phyloP scores from a whole-genome alignment of 2,329 filamentous ascomycete genomes.

The Colletotrichum horii region DNA sequence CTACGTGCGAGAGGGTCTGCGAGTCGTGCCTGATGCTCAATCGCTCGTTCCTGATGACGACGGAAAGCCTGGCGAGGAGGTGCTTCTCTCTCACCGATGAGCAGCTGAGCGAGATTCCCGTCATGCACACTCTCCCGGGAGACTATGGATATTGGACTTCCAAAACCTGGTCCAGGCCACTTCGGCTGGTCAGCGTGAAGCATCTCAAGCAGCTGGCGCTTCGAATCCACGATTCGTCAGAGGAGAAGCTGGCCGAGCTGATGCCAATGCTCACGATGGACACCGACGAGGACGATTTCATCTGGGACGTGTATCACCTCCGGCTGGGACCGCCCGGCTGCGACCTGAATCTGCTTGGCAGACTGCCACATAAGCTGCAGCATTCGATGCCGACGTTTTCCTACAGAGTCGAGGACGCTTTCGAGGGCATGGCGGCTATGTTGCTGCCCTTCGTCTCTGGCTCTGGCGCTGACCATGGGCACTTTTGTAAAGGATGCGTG shows the following conservation, averaged over 20 bases:
- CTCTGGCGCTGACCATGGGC: conserved; percentile 21
- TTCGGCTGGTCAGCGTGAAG: conserved; percentile 31
- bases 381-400: neutral
- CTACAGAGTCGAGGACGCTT: conserved; percentile 23
- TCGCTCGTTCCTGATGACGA: conserved; percentile 29
- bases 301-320: conserved; percentile 24
- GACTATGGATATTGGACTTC: conserved; percentile 23
- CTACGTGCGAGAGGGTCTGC: conserved; percentile 35
- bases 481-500: conserved; percentile 28
- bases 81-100: conserved; percentile 27
- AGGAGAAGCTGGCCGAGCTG: neutral
- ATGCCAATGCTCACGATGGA: neutral
- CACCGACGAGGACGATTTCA: conserved; percentile 1
- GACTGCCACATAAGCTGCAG: neutral
- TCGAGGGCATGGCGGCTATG: conserved; percentile 29
- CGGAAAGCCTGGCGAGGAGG: conserved; percentile 23
- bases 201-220: conserved; percentile 31
- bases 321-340: conserved; percentile 26
- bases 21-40: conserved; percentile 31
- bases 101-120: conserved; percentile 21
- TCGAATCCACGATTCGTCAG: conserved; percentile 27
- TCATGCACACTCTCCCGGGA: conserved; percentile 29
- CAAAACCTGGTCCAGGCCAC: conserved; percentile 9
- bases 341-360: conserved; percentile 22
- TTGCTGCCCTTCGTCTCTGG: conserved; percentile 28